phyloP scores from a whole-genome alignment of 495 filamentous ascomycete genomes.

The Xylaria scruposa region DNA sequence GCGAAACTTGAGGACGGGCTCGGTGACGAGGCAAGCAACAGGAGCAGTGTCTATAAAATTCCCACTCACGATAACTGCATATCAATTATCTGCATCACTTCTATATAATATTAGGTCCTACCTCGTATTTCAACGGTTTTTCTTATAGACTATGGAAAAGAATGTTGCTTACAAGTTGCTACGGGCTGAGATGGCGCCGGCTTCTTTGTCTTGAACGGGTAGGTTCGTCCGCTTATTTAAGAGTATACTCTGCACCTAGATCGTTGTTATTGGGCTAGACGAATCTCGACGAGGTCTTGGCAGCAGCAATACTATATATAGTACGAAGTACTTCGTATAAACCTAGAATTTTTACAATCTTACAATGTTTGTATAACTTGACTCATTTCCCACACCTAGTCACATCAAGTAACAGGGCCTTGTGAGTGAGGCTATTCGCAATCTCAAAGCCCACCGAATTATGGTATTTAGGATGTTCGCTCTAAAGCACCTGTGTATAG shows the following conservation, averaged over 20 bases:
- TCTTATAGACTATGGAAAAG: background rate
- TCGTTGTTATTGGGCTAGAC: background rate
- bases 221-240: background rate
- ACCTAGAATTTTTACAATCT: too few relatives aligned
- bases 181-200: background rate
- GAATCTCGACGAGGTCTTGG: too few relatives aligned
- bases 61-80: too few relatives aligned
- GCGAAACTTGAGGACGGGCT: background rate
- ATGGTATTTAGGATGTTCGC: background rate
- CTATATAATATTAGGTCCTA: too few relatives aligned
- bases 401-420: background rate
- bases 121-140: too few relatives aligned
- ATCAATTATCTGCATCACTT: too few relatives aligned
- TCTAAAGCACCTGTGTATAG: background rate
- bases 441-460: background rate
- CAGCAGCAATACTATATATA: too few relatives aligned
- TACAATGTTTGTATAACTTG: too few relatives aligned
- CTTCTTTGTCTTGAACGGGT: background rate
- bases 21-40: too few relatives aligned
- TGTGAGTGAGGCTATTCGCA: background rate
- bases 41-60: too few relatives aligned
- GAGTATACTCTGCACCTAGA: background rate
- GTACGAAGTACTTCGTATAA: too few relatives aligned
- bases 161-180: background rate
- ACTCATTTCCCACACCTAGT: background rate